These are phyloP conservation scores for Fusarium circinatum DNA, from an alignment of 2,329 filamentous ascomycete genomes.

Conservation along the genomic window DNA sequence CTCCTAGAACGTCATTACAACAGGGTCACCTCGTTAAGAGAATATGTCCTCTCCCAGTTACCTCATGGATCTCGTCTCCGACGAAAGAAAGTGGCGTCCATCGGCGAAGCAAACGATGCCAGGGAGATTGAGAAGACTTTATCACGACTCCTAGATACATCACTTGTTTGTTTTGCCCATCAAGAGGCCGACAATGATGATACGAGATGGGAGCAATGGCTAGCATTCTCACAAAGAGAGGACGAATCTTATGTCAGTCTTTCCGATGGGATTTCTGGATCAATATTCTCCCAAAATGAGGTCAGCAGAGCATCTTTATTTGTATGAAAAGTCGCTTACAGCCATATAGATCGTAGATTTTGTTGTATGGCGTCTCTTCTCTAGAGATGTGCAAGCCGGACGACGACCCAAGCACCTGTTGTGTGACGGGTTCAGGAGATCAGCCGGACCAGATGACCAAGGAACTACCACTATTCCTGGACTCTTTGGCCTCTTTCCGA, in stretches of 20 bases:
- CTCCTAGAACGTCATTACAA: slow-evolving; percentile 77
- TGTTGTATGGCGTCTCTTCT: slow-evolving; percentile 81
- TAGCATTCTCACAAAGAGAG: slow-evolving; percentile 69
- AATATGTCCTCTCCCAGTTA: slow-evolving; percentile 74
- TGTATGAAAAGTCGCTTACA: slow-evolving; percentile 11
- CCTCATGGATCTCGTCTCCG: slow-evolving; percentile 73
- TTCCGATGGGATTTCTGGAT: slow-evolving; percentile 57
- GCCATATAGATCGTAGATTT: slow-evolving; percentile 76
- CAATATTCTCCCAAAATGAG: slow-evolving; percentile 70
- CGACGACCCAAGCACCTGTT: slow-evolving; percentile 76
- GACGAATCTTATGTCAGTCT: slow-evolving; percentile 68
- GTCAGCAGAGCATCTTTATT: slow-evolving; percentile 51
- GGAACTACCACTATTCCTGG: slow-evolving; percentile 67
- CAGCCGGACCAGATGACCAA: slow-evolving; percentile 46
- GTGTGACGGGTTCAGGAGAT: slow-evolving; percentile 81
- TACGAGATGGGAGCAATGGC: slow-evolving; percentile 65
- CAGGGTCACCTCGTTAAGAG: slow-evolving; percentile 72
- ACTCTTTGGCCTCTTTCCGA: slow-evolving; percentile 71
- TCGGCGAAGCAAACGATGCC: slow-evolving; percentile 50
- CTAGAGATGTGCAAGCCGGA: slow-evolving; percentile 58
- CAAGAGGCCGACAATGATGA: slow-evolving; percentile 45
- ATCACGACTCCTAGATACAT: slow-evolving; percentile 72
- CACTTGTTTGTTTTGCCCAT: slow-evolving; percentile 68
- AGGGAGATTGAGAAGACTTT: slow-evolving; percentile 56
- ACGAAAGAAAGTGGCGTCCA: slow-evolving; percentile 63